Conservation (phyloP, 352 stramenopile species). For the Thalassiosira livingstoniorum region DNA sequence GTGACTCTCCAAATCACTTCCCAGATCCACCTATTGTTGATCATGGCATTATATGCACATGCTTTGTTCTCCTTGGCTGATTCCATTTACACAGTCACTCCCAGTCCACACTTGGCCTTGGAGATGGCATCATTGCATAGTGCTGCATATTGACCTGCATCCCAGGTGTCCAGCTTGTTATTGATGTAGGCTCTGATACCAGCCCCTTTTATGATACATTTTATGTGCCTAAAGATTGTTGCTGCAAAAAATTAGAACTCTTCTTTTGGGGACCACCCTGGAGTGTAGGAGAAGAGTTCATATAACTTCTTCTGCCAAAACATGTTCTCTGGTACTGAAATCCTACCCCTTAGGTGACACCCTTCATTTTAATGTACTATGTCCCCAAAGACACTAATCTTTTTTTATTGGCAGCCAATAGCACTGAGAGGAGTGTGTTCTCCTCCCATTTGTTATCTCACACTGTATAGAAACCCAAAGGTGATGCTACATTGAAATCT, state of each 20-base stretch:
- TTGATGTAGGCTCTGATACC: slow-evolving; percentile 27
- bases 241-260: slow-evolving; percentile 24
- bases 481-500: no score
- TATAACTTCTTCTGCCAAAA: no score
- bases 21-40: slow-evolving; percentile 32
- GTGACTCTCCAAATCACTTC: slow-evolving; percentile 23
- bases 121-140: slow-evolving; percentile 9
- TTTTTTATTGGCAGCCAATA: no score
- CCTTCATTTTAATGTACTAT: no score
- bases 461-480: no score
- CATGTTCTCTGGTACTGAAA: no score
- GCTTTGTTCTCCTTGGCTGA: slow-evolving; percentile 19
- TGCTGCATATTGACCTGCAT: slow-evolving; percentile 16
- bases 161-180: slow-evolving; percentile 24
- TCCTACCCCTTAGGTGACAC: no score
- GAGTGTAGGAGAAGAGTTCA: no score
- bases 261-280: no score
- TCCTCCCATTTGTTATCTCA: no score
- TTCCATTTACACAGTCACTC: neutral
- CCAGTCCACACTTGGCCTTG: neutral
- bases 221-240: slow-evolving; percentile 24
- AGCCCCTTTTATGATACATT: neutral
- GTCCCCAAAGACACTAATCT: no score
- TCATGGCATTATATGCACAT: slow-evolving; percentile 27
- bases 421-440: no score